These are phyloP conservation scores for Gaeumannomyces tritici DNA, from an alignment of 2,329 filamentous ascomycete species.

Conservation along the genomic window DNA sequence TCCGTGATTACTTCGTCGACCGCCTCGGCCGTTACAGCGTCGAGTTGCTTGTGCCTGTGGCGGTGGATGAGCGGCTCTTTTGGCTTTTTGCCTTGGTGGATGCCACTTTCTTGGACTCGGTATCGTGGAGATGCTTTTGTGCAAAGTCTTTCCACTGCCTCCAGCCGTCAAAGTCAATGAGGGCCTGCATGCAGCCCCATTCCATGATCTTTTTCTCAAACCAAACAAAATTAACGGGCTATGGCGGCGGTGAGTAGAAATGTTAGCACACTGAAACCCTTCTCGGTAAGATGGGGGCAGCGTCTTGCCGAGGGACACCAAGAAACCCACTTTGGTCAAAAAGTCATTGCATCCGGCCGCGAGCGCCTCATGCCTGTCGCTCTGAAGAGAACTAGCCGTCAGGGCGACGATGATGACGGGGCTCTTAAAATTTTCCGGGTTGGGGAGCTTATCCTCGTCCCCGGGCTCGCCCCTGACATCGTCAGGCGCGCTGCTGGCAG, in stretches of 20 bases:
- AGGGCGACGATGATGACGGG: slow-evolving; percentile 96
- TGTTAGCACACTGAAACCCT: slow-evolving; percentile 9
- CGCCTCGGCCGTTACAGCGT: no score
- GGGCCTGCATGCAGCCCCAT: slow-evolving; percentile 99
- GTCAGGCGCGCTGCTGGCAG: slow-evolving; percentile 38
- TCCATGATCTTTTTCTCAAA: slow-evolving; percentile 96
- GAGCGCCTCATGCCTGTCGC: slow-evolving; percentile 87
- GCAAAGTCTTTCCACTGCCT: slow-evolving; percentile 88
- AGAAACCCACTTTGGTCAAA: slow-evolving; percentile 70
- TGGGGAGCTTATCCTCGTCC: slow-evolving; percentile 60
- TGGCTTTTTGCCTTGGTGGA: slow-evolving; percentile 30
- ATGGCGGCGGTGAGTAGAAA: slow-evolving; percentile 5
- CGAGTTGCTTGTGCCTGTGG: slow-evolving; percentile 10
- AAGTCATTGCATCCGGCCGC: slow-evolving; percentile 98
- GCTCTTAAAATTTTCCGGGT: slow-evolving; percentile 73
- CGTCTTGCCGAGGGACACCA: not conserved
- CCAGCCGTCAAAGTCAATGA: slow-evolving; percentile 98
- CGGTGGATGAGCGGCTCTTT: slow-evolving; percentile 31
- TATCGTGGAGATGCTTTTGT: slow-evolving; percentile 33
- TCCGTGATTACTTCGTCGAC: no score
- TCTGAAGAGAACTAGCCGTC: slow-evolving; percentile 89
- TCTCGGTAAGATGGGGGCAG: not conserved
- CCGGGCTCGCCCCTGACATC: slow-evolving; percentile 36
- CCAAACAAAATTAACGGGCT: slow-evolving; percentile 98
- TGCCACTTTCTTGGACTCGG: slow-evolving; percentile 29